Base-by-base conservation (phyloP, 2,329 filamentous ascomycete species). In the Rutstroemia sp. region DNA sequence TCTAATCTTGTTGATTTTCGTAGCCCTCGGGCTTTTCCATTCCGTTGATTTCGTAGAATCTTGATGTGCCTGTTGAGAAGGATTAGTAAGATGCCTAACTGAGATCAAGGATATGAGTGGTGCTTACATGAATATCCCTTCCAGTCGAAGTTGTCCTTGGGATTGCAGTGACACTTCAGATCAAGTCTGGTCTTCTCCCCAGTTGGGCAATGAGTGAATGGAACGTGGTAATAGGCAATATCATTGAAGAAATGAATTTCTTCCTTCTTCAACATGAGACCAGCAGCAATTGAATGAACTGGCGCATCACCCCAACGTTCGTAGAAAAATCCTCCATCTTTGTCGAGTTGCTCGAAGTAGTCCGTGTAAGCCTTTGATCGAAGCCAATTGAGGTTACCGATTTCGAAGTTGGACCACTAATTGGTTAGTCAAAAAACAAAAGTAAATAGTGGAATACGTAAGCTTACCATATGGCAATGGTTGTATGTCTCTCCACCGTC, bases 201-300 rank as follows among this genome's bases (percentile, higher is more conserved):
- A 0, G 91, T 96, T 2, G 94, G 94, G 73, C 94, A 99, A 74
- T 99, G 94, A 4, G 92, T 97, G 72, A 99, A 99, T 21, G 94
- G 94, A 23, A 96, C 88, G 71, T 99, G 94, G 74, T 91, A 96
- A 75, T 99, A 99, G 58, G 89, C 92, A 67, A 99, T 99, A 69
- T 99, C 92, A 73, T 99, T 89, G 78, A 97, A 99, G 78, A 99
- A 99, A 73, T 99, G 94, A 60, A 99, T 84, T 71, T 99, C 86
- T 50, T 94, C 88, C 77, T 95, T 96, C 73, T 88, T 86, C 62
- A 99, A 79, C 72, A 97, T 81, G 42, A 99, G 76, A 59, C 81
- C 81, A 3, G 94, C 94, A 14, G 89, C 94, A 64, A 99, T 96
- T n/a, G 92, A 96, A 76, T 99, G 94, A 5, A 99, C 90, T 0